Evolutionary conservation across 2,329 filamentous ascomycete genomes (phyloP).

Genomic region (Paecilomyces fulvus): DNA sequence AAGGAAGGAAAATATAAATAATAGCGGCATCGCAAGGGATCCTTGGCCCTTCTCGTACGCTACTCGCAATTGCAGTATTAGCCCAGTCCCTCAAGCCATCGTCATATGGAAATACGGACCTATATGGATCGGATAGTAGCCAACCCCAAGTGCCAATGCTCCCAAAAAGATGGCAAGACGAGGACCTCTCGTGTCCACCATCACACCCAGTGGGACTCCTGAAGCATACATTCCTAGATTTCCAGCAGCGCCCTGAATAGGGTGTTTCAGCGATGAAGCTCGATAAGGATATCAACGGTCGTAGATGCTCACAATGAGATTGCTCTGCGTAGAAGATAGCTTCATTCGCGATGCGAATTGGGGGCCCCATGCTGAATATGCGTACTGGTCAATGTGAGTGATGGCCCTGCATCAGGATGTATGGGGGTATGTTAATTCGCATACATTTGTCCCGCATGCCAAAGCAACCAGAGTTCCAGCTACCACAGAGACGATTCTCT

Average conservation of each 20-base stretch:
- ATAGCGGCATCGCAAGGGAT: slow-evolving; percentile 44
- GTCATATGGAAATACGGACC: slow-evolving; percentile 24
- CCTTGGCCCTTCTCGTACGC: slow-evolving; percentile 64
- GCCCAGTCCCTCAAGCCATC: background rate
- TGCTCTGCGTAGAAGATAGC: slow-evolving; percentile 85
- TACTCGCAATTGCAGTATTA: slow-evolving; percentile 12
- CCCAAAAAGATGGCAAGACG: slow-evolving; percentile 70
- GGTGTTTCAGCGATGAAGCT: background rate
- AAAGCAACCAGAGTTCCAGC: slow-evolving; percentile 78
- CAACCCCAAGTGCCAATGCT: slow-evolving; percentile 60
- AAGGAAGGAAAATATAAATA: slow-evolving; percentile 79
- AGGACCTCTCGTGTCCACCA: slow-evolving; percentile 76
- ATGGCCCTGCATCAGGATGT: slow-evolving; percentile 1
- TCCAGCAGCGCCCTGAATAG: slow-evolving; percentile 42
- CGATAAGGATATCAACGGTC: background rate
- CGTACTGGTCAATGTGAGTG: slow-evolving; percentile 58
- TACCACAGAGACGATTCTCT: slow-evolving; percentile 71
- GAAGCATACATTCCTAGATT: slow-evolving; percentile 84
- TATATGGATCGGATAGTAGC: slow-evolving; percentile 76
- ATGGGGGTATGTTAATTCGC: slow-evolving; percentile 21
- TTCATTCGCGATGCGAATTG: slow-evolving; percentile 83
- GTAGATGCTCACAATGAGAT: slow-evolving; percentile 62
- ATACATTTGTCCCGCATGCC: slow-evolving; percentile 86
- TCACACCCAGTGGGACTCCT: slow-evolving; percentile 79
- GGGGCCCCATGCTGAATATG: slow-evolving; percentile 95